A percentile compares a stretch with the other conserved stretches of the same genome.
Conservation (phyloP, 2,329 filamentous ascomycete species). For the Arthrinium puccinioides region DNA sequence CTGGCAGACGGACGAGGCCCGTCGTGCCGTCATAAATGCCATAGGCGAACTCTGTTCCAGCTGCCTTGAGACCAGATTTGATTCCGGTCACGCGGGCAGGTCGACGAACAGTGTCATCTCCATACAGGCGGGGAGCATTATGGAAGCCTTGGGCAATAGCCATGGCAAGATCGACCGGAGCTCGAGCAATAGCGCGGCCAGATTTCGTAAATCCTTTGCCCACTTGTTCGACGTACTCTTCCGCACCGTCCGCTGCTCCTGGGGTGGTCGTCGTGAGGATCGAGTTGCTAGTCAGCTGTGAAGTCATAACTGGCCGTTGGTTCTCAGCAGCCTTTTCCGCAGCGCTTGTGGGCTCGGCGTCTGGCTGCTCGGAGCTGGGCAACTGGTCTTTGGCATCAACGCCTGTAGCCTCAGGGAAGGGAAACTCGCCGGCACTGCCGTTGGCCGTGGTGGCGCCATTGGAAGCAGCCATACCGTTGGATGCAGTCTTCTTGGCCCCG, state of each 20-base stretch:
- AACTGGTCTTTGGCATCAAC: constrained; percentile 2
- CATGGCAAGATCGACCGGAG: constrained; percentile 54
- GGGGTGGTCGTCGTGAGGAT: constrained; percentile 16
- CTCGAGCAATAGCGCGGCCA: constrained; percentile 41
- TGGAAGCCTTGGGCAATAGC: constrained; percentile 63
- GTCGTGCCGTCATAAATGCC: constrained; percentile 60
- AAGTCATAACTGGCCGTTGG: not conserved
- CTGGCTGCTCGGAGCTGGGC: constrained; percentile 1
- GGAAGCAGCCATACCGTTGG: not conserved
- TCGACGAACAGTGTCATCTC: constrained; percentile 60
- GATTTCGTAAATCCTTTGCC: constrained; percentile 43
- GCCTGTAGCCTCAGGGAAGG: constrained; percentile 6
- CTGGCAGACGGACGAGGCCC: constrained; percentile 53
- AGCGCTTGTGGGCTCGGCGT: not conserved
- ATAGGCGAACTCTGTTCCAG: constrained; percentile 52
- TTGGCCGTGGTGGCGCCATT: not conserved
- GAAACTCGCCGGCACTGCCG: not conserved
- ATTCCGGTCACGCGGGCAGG: constrained; percentile 59
- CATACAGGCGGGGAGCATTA: constrained; percentile 63
- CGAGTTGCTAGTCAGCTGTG: constrained; percentile 9
- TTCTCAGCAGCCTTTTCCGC: not conserved
- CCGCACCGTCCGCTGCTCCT: constrained; percentile 22
- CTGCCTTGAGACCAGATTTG: constrained; percentile 54
- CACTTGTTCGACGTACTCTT: constrained; percentile 42
- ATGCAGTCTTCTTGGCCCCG: constrained; percentile 8